Base-by-base conservation (phyloP, 495 filamentous ascomycete genomes). In the Lasiosphaeria miniovina region DNA sequence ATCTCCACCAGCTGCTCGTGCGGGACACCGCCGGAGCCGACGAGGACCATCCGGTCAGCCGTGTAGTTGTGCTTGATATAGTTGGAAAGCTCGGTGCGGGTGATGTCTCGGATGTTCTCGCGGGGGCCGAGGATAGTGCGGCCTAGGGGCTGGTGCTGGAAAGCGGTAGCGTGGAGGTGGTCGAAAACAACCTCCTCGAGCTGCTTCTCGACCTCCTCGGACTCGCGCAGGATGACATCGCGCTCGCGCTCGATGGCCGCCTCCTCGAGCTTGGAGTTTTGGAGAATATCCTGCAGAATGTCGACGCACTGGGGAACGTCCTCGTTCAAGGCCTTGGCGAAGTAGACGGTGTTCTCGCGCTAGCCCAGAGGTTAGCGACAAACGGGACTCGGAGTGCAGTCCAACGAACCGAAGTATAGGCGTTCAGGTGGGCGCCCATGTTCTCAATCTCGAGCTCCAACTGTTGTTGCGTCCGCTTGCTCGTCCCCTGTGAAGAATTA, bases 41-140 rank as follows among this genome's bases (percentile, higher is more conserved):
- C 95, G 49, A 99, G 87, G 51, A 99, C 94, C 93, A 98, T 99
- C 69, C 95, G 91, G 79, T 99, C 94, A 59, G 95, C 93, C 49
- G 90, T 96, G 83, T 99, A 99, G 84, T 99, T 99, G 78, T 86
- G 90, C 81, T 94, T 94, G 84, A 99, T 98, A 82, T 98, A 99
- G 78, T 89, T 88, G 69, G 81, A 77, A 63, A 99, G 83, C 77
- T 99, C 93, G 67, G 89, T 83, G 58, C 91, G 86, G 71, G 89
- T 84, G 79, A 99, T 98, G 76, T 88, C 92, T 71, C 91, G 84
- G 77, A 99, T 99, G 84, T 99, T 99, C 82, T 97, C 88, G 80
- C 90, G 91, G 55, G 94, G 93, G 62, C 94, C 94, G 56, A 99
- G 85, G 75, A 99, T 99, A 57, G 94, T 99, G 72, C 94, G 92